Evolutionary conservation across 202 grass and related monocot genomes (phyloP).

Genomic region (Digitaria exilis): DNA sequence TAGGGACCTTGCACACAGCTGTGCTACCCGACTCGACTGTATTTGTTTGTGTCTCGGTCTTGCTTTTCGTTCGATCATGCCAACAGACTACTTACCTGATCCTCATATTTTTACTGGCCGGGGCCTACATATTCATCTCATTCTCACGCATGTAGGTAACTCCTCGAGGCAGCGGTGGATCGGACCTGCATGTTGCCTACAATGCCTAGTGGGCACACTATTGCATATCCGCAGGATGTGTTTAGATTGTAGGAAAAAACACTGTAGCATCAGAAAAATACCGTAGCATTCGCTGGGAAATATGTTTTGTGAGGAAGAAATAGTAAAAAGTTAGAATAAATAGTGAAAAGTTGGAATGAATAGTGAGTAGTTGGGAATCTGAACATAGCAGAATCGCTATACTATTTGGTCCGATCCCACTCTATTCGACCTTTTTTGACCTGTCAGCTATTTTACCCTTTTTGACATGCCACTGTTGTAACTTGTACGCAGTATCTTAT

Average conservation of each 20-base stretch:
- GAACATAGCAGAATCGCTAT: neutral
- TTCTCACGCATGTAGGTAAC: neutral
- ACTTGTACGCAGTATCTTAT: neutral
- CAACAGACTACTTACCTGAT: neutral
- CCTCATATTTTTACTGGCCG: neutral
- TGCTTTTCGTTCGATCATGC: neutral
- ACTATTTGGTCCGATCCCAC: neutral
- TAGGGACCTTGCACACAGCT: neutral
- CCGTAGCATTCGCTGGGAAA: no score
- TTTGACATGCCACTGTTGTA: neutral
- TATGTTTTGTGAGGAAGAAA: no score
- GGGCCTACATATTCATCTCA: neutral
- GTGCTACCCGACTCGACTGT: neutral
- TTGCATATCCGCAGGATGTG: no score
- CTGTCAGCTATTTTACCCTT: neutral
- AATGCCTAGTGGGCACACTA: neutral
- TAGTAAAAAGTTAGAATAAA: no score
- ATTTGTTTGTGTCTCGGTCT: neutral
- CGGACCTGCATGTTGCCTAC: neutral
- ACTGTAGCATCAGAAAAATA: no score
- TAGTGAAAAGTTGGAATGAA: no score
- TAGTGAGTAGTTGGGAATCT: no score
- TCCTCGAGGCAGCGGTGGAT: neutral
- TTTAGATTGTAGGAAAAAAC: no score
- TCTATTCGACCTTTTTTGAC: neutral